A percentile compares a stretch with the other conserved stretches of the same genome.
phyloP scores from a whole-genome alignment of 2,329 filamentous ascomycete species.

The Blumeria hordei region DNA sequence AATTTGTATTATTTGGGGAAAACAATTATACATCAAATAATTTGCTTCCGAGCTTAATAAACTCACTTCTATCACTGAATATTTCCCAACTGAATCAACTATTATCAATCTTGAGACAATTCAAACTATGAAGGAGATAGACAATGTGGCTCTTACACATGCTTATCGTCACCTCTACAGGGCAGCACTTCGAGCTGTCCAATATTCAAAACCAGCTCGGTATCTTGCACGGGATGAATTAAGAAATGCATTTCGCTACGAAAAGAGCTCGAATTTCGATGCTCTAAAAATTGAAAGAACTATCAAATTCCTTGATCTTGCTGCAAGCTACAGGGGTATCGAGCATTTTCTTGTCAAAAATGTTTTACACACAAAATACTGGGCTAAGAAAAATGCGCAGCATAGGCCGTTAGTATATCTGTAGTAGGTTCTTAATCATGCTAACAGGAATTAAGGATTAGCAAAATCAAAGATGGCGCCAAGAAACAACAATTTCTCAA shows the following conservation, averaged over 20 bases:
- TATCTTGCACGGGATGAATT: slow-evolving; percentile 35
- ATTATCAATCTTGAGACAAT: not conserved
- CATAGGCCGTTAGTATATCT: slow-evolving; percentile 2
- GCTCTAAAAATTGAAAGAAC: slow-evolving; percentile 34
- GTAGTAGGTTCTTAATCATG: not conserved
- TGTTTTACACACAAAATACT: slow-evolving; percentile 24
- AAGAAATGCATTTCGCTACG: slow-evolving; percentile 30
- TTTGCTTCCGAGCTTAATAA: no score
- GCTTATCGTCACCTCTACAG: slow-evolving; percentile 51
- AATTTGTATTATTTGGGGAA: no score
- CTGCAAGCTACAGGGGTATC: slow-evolving; percentile 34
- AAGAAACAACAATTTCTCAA: slow-evolving; percentile 4
- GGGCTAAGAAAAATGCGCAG: slow-evolving; percentile 2
- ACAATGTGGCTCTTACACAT: slow-evolving; percentile 20
- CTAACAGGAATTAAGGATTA: not conserved
- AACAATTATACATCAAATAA: no score
- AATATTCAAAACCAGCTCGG: slow-evolving; percentile 44
- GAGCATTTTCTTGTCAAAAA: slow-evolving; percentile 55
- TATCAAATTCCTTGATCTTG: slow-evolving; percentile 43
- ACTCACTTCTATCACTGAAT: no score
- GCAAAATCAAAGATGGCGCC: not conserved
- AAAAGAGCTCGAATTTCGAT: slow-evolving; percentile 23
- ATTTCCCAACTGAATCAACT: no score
- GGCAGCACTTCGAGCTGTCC: slow-evolving; percentile 41
- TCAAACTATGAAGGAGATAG: not conserved